A percentile compares a stretch with the other conserved stretches of the same genome.
phyloP scores from a whole-genome alignment of 2,329 filamentous ascomycete genomes.

The Diaporthe capsici region DNA sequence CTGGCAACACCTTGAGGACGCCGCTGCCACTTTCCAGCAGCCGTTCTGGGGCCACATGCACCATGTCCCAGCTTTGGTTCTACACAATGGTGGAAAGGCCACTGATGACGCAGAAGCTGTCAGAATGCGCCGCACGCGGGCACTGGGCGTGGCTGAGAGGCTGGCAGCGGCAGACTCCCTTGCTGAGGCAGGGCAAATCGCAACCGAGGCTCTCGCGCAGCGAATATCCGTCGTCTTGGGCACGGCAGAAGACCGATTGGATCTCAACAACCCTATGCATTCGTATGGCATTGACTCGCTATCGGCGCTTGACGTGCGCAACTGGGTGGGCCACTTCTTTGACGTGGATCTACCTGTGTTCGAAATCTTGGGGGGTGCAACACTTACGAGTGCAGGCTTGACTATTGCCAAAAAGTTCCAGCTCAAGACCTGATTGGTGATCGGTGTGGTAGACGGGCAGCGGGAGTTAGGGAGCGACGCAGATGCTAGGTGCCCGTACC shows the following conservation, averaged over 20 bases:
- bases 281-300: slow-evolving; percentile 30
- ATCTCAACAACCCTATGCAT: not conserved
- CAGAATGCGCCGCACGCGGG: not conserved
- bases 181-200: not conserved
- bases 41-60: slow-evolving; percentile 13
- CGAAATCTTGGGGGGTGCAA: not conserved
- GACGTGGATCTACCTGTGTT: not conserved
- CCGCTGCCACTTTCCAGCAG: not conserved
- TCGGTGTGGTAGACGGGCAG: no score
- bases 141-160: not conserved
- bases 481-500: no score
- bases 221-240: not conserved
- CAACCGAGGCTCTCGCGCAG: not conserved
- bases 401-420: not conserved
- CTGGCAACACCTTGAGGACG: not conserved
- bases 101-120: not conserved
- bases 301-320: slow-evolving; percentile 17
- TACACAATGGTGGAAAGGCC: not conserved
- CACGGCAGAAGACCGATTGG: not conserved
- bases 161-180: not conserved
- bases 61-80: not conserved
- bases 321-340: not conserved
- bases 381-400: not conserved
- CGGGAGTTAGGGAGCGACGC: no score
- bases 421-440: no score